A percentile compares a stretch with the other conserved stretches of the same genome.
Evolutionary conservation across 495 filamentous ascomycete genomes (phyloP).

Genomic region (Tuber calosporum): DNA sequence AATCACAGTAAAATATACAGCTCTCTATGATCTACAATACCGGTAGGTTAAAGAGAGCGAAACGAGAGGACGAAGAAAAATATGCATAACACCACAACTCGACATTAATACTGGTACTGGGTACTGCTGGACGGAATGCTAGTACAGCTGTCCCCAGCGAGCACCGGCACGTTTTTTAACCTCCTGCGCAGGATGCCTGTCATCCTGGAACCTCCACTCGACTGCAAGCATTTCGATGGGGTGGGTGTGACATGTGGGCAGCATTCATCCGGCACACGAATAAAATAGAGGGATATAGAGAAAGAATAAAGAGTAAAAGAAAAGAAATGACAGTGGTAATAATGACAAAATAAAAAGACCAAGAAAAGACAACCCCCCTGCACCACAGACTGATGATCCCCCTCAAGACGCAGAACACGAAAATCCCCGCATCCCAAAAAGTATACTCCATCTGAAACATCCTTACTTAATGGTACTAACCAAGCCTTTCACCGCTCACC

Average conservation of each 20-base stretch:
- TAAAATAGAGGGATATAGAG: neutral
- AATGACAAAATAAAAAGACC: neutral
- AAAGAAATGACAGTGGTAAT: neutral
- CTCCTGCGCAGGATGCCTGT: neutral
- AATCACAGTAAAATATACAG: neutral
- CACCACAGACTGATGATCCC: neutral
- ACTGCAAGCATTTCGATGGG: neutral
- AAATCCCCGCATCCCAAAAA: conserved; percentile 3
- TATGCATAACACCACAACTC: neutral
- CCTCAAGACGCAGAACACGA: neutral
- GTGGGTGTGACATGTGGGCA: neutral
- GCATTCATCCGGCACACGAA: neutral
- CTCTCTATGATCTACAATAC: neutral
- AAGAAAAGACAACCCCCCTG: neutral
- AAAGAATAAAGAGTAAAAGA: neutral
- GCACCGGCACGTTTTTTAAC: neutral
- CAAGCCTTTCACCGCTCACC: neutral
- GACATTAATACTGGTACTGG: neutral
- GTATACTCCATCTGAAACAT: neutral
- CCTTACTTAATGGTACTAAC: neutral
- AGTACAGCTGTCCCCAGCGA: neutral
- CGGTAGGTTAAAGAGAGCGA: neutral
- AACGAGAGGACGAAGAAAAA: neutral
- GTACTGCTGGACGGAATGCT: too few species aligned
- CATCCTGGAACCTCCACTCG: neutral